Percentiles rank a stretch among this genome's conserved stretches.
phyloP scores from a whole-genome alignment of 179 eudicot species.

The Camellia oleifera region DNA sequence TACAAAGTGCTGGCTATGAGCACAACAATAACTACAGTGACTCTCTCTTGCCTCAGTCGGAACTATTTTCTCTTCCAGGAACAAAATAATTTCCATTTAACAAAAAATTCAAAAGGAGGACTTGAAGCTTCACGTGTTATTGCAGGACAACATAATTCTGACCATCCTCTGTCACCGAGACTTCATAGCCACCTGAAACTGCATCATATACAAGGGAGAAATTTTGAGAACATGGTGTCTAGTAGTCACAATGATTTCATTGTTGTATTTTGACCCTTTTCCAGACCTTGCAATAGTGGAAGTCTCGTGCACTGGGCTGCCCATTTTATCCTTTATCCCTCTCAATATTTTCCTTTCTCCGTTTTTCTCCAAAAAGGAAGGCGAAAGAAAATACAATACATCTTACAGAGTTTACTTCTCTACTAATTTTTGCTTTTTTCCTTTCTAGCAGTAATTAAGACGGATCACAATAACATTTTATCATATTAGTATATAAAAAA shows the following conservation, averaged over 20 bases:
- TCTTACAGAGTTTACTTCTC: too few species aligned
- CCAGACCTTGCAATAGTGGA: too few species aligned
- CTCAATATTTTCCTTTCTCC: too few species aligned
- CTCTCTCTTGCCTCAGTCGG: not conserved
- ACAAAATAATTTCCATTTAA: not conserved
- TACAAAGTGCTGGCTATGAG: too few species aligned
- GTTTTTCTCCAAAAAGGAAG: too few species aligned
- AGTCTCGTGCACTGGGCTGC: too few species aligned
- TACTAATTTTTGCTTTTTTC: not conserved
- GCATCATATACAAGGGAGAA: not conserved
- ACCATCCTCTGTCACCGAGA: not conserved
- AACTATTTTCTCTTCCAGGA: not conserved
- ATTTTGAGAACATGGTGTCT: not conserved
- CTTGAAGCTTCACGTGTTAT: not conserved
- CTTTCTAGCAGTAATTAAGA: not conserved
- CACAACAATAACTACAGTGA: not conserved
- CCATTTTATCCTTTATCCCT: not conserved
- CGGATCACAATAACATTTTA: not conserved
- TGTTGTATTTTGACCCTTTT: not conserved
- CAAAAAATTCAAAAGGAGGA: slow-evolving; percentile 1
- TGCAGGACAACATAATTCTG: too few species aligned
- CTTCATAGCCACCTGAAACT: not conserved
- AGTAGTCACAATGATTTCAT: not conserved
- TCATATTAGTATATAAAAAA: not conserved
- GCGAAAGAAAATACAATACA: too few species aligned